These are phyloP conservation scores for Nothophoma quercina DNA, from an alignment of 2,329 filamentous ascomycete species.

Conservation along the genomic window DNA sequence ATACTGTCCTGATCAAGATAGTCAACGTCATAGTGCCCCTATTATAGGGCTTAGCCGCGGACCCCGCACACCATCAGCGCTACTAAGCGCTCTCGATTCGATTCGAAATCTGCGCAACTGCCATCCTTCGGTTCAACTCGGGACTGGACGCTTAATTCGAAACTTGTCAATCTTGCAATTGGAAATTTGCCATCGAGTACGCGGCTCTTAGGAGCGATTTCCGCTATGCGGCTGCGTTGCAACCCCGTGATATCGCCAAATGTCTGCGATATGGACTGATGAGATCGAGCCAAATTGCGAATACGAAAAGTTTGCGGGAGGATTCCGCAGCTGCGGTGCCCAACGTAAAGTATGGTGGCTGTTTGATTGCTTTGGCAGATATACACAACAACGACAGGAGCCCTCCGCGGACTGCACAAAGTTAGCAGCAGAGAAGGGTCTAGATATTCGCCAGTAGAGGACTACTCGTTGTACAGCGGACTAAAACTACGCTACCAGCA, in stretches of 20 bases:
- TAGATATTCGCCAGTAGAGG: background rate
- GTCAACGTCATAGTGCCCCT: background rate
- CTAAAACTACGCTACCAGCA: background rate
- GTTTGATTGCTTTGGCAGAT: background rate
- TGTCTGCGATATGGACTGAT: background rate
- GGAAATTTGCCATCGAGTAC: background rate
- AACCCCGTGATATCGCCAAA: background rate
- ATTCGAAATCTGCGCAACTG: background rate
- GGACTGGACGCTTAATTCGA: background rate
- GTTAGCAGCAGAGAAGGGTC: background rate
- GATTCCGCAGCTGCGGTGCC: background rate
- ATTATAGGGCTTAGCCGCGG: conserved; percentile 5
- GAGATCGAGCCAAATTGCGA: background rate
- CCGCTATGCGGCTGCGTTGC: background rate
- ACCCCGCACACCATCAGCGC: conserved; percentile 7
- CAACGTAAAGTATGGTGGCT: background rate
- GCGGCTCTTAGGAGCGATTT: background rate
- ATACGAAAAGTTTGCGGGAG: background rate
- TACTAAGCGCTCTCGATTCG: background rate
- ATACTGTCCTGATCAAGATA: background rate
- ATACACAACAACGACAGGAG: background rate
- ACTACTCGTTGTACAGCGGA: background rate
- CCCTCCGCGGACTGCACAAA: background rate
- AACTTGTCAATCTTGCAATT: background rate
- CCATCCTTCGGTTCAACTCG: background rate